Percentiles rank a stretch among this genome's conserved stretches.
phyloP scores from a whole-genome alignment of 2,329 filamentous ascomycete genomes.

The Ceratocystis lukuohia region DNA sequence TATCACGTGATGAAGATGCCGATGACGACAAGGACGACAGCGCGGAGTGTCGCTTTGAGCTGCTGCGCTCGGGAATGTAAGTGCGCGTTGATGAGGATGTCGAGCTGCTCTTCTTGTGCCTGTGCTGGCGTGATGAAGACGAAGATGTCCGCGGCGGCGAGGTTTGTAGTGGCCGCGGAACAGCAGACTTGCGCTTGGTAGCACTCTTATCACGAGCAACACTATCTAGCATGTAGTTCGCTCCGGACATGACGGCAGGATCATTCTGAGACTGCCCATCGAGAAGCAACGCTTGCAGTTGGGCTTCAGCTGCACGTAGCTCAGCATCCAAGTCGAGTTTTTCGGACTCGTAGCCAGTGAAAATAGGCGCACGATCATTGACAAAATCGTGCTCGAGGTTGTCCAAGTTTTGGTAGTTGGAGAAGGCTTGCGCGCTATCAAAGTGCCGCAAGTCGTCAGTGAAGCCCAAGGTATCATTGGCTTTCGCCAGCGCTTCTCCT shows the following conservation, averaged over 20 bases:
- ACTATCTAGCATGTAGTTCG: not conserved
- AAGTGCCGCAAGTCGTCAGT: not conserved
- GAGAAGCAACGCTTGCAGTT: not conserved
- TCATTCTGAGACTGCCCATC: not conserved
- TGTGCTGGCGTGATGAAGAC: not conserved
- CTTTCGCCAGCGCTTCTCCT: not conserved
- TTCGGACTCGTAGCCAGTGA: not conserved
- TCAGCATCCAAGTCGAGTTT: not conserved
- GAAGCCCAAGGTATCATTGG: not conserved
- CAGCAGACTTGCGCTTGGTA: not conserved
- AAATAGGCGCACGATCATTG: not conserved
- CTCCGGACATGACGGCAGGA: not conserved
- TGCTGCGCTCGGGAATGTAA: not conserved
- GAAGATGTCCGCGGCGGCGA: not conserved
- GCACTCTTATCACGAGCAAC: not conserved
- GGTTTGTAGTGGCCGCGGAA: not conserved
- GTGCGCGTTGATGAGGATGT: not conserved
- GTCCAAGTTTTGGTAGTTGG: not conserved
- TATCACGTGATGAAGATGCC: not conserved
- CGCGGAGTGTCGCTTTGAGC: not conserved
- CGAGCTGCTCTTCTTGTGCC: conserved; percentile 1
- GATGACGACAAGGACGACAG: not conserved
- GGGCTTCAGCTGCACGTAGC: not conserved
- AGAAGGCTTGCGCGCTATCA: not conserved
- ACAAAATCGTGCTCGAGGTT: not conserved